Base-by-base conservation (phyloP, 208 protist genomes). In the Leishmania tarentolae region DNA sequence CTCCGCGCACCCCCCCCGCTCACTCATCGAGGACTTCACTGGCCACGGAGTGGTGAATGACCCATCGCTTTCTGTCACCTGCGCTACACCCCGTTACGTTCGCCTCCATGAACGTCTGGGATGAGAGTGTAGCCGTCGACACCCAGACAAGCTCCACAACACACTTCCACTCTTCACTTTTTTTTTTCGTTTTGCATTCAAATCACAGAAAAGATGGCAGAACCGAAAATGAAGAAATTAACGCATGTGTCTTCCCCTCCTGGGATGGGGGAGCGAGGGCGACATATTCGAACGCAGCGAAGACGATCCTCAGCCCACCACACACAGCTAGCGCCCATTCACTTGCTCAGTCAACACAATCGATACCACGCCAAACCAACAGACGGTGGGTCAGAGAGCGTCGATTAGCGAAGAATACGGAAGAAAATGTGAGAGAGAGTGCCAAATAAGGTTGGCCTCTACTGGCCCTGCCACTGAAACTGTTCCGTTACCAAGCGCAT, bases 401-500 rank as follows among this genome's bases (percentile, higher is more conserved):
- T 28, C 57, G 7, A 35, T 35, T 63, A 0, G 44, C 28, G 15
- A 46, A 37, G 42, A 19, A 0, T 24, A 19, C 11, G 35, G 24
- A 46, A 15, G 42, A 75, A 19, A 57, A 5, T n/a, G n/a, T n/a
- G n/a, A 57, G 42, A 37, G 13, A 37, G 21, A 50, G 21, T 19
- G 68, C 24, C 13, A 52, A 15, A 6, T 24, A 15, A 17, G 73
- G 6, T 28, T 4, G 4, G 13, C 73, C n/a, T 4, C 17, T 65
- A 99, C 98, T 81, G 95, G 90, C 91, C 99, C 98, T 76, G 46
- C 57, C 46, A 13, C n/a, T 17, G 46, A 37, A 46, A 53, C 31
- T 3, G 8, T 56, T 35, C 8, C n/a, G n/a, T 50, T n/a, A 11
- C 52, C n/a, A 13, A 57, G 57, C 46, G 24, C n/a, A 52, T 57